Conservation (phyloP, 1,284 basidiomycete species). For the Moesziomyces antarcticus region DNA sequence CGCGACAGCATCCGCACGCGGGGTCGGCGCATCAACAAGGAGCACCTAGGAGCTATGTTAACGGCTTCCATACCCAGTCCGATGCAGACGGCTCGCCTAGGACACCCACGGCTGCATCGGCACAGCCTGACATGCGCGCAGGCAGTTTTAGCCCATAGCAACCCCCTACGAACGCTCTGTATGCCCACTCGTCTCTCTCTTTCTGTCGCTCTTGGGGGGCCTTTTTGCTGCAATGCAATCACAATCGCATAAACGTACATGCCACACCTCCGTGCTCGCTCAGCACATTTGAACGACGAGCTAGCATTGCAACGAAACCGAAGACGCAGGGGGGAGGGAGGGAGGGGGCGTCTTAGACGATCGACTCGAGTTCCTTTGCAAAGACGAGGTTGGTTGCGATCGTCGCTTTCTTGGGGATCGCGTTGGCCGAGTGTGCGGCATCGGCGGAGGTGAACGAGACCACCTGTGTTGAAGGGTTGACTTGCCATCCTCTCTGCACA, state of each 20-base stretch:
- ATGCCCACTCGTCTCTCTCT: too few relatives aligned
- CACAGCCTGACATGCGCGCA: background rate
- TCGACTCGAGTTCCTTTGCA: constrained; percentile 67
- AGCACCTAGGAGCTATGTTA: constrained; percentile 25
- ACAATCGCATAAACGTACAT: background rate
- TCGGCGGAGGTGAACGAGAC: constrained; percentile 61
- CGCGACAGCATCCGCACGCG: background rate
- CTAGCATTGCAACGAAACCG: background rate
- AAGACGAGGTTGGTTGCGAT: constrained; percentile 64
- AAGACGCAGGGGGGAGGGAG: background rate
- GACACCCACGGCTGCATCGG: constrained; percentile 8
- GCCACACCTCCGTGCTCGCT: background rate
- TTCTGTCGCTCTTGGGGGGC: too few relatives aligned
- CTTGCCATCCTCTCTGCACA: constrained; percentile 67
- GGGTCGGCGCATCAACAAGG: background rate
- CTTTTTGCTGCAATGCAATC: background rate
- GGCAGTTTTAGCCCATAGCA: constrained; percentile 2
- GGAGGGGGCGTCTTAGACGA: constrained; percentile 52
- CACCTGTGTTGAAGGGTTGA: constrained; percentile 67
- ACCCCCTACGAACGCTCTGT: too few relatives aligned
- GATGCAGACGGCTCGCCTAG: background rate
- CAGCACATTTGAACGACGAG: background rate
- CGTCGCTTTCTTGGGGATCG: constrained; percentile 62
- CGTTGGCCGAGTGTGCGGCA: constrained; percentile 19
- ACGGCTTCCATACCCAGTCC: constrained; percentile 14